phyloP scores from a whole-genome alignment of 2,329 filamentous ascomycete species.

The Aphanocladium album region DNA sequence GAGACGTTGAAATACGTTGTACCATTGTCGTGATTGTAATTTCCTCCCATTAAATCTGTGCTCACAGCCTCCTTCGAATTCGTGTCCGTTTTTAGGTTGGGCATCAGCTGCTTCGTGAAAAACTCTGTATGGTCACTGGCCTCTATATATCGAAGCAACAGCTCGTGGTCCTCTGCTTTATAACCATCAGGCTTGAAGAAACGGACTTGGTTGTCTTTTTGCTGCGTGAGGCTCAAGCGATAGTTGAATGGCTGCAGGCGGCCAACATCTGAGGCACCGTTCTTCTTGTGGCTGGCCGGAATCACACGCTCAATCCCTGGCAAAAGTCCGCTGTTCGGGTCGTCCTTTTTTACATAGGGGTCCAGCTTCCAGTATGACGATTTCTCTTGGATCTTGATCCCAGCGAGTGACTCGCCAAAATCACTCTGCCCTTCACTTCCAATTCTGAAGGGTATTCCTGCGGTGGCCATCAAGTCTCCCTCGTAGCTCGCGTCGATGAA shows the following conservation, averaged over 20 bases:
- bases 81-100: neutral
- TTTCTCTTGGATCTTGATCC: neutral
- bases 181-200: neutral
- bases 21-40: neutral
- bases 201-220: neutral
- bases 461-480: constrained; percentile 21
- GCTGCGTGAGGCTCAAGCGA: neutral
- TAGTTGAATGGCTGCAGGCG: neutral
- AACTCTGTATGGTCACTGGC: neutral
- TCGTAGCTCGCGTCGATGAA: constrained; percentile 24
- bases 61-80: neutral
- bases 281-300: neutral
- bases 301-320: neutral
- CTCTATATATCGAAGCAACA: neutral
- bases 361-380: neutral
- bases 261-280: neutral
- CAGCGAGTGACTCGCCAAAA: neutral
- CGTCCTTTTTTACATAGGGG: neutral
- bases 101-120: neutral
- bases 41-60: neutral
- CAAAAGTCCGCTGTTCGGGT: neutral
- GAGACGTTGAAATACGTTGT: neutral
- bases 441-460: neutral
- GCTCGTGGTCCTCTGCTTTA: neutral
- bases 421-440: neutral